Base-by-base conservation (phyloP, 2,329 filamentous ascomycete genomes). In the Sarocladium kiliense region DNA sequence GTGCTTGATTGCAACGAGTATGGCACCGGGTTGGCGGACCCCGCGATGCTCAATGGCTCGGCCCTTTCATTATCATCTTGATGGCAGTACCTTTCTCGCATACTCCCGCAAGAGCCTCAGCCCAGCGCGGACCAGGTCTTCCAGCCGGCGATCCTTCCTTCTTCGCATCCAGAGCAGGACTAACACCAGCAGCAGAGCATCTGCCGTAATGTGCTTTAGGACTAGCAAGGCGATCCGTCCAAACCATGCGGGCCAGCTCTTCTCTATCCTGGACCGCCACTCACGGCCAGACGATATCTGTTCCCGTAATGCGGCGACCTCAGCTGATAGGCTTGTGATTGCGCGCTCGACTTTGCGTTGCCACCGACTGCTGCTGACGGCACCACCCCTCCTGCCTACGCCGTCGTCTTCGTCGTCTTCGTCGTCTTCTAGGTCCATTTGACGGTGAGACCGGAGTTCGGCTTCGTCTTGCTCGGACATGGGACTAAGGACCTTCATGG, bases 291-390 rank as follows among this genome's bases (percentile, higher is more conserved):
- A 81, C 54, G 91, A 87, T 61, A 97, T 87, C 67, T 97, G 92
- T 71, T 99, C 94, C 34, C 94, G 82, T 58, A 97, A 73, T 1
- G 94, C 94, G 1, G 94, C 92, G 30, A 99, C 84, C 71, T 99
- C 94, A 16, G 91, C 88, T 4, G 92, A 96, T 73, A 97, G 85
- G 63, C 91, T 89, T 55, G 93, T 89, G 56, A 97, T 78, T 21
- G 91, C 89, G 42, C 86, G 82, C 73, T 97, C 93, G 58, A 97
- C 87, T 62, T 88, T 86, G 57, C 82, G 85, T 53, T 88, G 86
- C 90, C 91, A 96, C 64, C 83, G 85, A 18, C 72, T 74, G 50
- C 23, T 53, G 23, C 50, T 37, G 21, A 16, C 10, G 18, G 25
- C n/a, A 34, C 18, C 45, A 12, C 26, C 32, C 36, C 70, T 71